Evolutionary conservation across 495 filamentous ascomycete genomes (phyloP).

Genomic region (Pseudevernia furfuracea): DNA sequence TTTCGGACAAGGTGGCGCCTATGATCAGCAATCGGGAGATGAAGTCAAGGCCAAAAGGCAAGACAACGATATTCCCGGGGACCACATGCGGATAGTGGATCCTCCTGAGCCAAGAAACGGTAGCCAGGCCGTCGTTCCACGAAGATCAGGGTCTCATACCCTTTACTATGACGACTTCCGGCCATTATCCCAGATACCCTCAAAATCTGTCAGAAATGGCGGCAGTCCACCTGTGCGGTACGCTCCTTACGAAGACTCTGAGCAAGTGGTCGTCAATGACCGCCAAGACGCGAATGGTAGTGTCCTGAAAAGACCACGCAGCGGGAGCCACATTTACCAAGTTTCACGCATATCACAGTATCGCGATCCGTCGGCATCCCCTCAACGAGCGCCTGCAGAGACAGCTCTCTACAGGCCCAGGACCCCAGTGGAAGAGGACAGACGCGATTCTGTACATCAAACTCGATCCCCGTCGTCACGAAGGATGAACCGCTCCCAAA

Average conservation of each 20-base stretch:
- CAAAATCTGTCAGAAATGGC: background rate
- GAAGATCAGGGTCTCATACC: background rate
- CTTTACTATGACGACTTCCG: conserved; percentile 2
- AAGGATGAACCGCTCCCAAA: conserved; percentile 12
- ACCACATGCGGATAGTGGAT: background rate
- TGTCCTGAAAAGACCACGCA: conserved; percentile 8
- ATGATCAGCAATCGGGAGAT: conserved; percentile 11
- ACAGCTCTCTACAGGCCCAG: conserved; percentile 23
- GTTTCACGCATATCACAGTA: conserved; percentile 11
- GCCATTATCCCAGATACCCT: conserved; percentile 7
- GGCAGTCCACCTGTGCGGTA: conserved; percentile 10
- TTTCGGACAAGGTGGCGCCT: conserved; percentile 12
- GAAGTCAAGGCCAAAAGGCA: background rate
- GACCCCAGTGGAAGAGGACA: conserved; percentile 21
- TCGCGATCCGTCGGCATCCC: conserved; percentile 22
- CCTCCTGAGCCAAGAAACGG: conserved; percentile 4
- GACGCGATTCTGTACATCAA: conserved; percentile 18
- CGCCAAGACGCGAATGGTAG: conserved; percentile 11
- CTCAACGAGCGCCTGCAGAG: conserved; percentile 19
- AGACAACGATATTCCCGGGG: background rate
- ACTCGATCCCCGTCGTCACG: conserved; percentile 19
- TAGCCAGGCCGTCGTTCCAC: background rate
- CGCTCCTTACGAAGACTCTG: conserved; percentile 13
- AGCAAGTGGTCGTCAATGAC: conserved; percentile 12
- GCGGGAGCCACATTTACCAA: conserved; percentile 7